Percentiles rank a stretch among this genome's conserved stretches.
Conservation (phyloP, 306 rosid species). For the Pachyrhizus erosus region DNA sequence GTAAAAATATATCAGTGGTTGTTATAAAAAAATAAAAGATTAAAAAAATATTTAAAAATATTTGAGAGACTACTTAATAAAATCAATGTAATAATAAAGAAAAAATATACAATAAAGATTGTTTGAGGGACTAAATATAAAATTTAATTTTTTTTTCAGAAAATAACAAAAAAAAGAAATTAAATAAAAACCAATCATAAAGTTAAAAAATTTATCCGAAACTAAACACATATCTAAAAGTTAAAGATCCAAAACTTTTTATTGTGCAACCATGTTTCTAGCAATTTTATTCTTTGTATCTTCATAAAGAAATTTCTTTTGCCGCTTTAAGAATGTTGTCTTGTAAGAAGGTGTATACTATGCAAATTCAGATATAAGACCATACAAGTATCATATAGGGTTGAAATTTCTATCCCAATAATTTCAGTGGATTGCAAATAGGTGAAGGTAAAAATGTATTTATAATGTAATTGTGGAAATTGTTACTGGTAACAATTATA, state of each 20-base stretch:
- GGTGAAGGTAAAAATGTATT: background rate
- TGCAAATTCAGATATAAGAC: background rate
- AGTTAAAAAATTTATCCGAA: no score
- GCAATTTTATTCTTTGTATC: background rate
- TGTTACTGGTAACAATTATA: background rate
- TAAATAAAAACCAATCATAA: no score
- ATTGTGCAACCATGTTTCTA: background rate
- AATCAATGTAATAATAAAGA: no score
- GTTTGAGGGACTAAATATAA: no score
- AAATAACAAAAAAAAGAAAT: no score
- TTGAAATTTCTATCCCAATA: background rate
- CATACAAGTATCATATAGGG: background rate
- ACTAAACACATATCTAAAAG: no score
- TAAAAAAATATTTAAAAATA: no score
- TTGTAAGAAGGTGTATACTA: background rate
- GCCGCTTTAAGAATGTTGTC: background rate
- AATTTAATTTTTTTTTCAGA: no score
- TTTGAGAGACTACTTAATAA: no score
- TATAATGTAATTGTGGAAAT: constrained; percentile 8
- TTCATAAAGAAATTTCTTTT: background rate
- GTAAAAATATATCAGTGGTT: no score
- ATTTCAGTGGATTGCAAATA: background rate
- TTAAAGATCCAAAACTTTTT: background rate
- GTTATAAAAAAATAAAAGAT: no score
- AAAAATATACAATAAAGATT: no score